These are phyloP conservation scores for Aspergillus spinulosporus DNA, from an alignment of 2,329 filamentous ascomycete genomes.

Conservation along the genomic window DNA sequence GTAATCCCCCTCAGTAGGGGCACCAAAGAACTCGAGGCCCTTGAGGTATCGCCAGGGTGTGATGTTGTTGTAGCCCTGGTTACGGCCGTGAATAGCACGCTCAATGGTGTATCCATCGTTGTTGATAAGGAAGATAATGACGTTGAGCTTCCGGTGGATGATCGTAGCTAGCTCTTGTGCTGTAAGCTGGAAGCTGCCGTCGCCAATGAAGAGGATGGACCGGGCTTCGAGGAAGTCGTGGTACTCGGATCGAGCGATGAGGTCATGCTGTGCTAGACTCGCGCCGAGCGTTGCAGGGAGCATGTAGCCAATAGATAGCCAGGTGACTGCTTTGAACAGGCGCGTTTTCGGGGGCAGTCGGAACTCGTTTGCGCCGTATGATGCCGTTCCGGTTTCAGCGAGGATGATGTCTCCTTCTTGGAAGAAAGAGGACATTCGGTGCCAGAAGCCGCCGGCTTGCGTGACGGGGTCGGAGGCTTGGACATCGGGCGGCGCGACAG, in stretches of 20 bases:
- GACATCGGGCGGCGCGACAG: background rate
- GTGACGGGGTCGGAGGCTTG: background rate
- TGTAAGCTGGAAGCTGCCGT: slow-evolving; percentile 21
- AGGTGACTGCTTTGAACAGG: background rate
- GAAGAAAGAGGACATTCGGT: background rate
- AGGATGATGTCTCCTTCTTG: slow-evolving; percentile 4
- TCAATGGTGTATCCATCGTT: slow-evolving; percentile 14
- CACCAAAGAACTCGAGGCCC: slow-evolving; percentile 2
- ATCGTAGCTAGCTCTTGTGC: slow-evolving; percentile 17
- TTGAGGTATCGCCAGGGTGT: slow-evolving; percentile 29
- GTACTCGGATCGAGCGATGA: too few relatives aligned
- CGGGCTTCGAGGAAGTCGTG: background rate
- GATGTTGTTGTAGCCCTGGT: slow-evolving; percentile 31
- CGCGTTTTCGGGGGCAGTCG: background rate
- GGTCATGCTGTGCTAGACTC: background rate
- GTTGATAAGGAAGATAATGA: slow-evolving; percentile 14
- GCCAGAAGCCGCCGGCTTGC: background rate
- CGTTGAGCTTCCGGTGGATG: slow-evolving; percentile 4
- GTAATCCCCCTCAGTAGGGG: background rate
- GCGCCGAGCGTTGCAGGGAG: too few relatives aligned
- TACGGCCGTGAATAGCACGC: slow-evolving; percentile 12
- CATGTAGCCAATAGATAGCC: slow-evolving; percentile 19
- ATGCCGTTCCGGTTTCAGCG: slow-evolving; percentile 15
- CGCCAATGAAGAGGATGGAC: slow-evolving; percentile 10
- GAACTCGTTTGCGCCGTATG: slow-evolving; percentile 10